Evolutionary conservation across 2,329 filamentous ascomycete genomes (phyloP).

Genomic region (Calonectria multiphialidica): DNA sequence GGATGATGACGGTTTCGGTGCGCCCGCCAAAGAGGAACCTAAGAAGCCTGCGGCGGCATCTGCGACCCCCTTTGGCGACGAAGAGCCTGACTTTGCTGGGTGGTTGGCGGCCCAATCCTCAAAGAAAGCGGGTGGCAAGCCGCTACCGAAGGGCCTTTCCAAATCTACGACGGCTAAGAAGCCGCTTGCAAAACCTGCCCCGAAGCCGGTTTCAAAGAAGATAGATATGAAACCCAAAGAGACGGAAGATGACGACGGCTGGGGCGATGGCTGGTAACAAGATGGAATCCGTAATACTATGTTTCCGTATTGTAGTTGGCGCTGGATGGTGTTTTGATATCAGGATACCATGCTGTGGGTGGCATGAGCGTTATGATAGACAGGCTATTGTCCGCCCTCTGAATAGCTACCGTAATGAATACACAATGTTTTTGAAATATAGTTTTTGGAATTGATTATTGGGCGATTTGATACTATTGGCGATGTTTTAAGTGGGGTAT

Average conservation of each 20-base stretch:
- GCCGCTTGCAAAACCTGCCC: constrained; percentile 53
- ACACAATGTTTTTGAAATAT: constrained; percentile 2
- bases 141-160: constrained; percentile 84
- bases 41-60: constrained; percentile 50
- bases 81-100: constrained; percentile 94
- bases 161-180: constrained; percentile 68
- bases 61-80: constrained; percentile 78
- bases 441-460: neutral
- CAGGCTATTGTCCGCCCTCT: neutral
- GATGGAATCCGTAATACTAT: neutral
- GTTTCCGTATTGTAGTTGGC: constrained; percentile 22
- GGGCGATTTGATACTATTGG: neutral
- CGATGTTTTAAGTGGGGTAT: neutral
- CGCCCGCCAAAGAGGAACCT: constrained; percentile 38
- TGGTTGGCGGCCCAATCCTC: constrained; percentile 91
- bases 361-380: constrained; percentile 28
- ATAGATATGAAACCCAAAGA: constrained; percentile 77
- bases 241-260: constrained; percentile 69
- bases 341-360: constrained; percentile 34
- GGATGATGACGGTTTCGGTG: constrained; percentile 62
- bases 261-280: constrained; percentile 74
- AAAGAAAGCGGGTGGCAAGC: constrained; percentile 75
- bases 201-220: constrained; percentile 70
- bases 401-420: constrained; percentile 11
- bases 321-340: constrained; percentile 25